A percentile compares a stretch with the other conserved stretches of the same genome.
Conservation (phyloP, 257 asterid species). For the Eustoma russellianum region DNA sequence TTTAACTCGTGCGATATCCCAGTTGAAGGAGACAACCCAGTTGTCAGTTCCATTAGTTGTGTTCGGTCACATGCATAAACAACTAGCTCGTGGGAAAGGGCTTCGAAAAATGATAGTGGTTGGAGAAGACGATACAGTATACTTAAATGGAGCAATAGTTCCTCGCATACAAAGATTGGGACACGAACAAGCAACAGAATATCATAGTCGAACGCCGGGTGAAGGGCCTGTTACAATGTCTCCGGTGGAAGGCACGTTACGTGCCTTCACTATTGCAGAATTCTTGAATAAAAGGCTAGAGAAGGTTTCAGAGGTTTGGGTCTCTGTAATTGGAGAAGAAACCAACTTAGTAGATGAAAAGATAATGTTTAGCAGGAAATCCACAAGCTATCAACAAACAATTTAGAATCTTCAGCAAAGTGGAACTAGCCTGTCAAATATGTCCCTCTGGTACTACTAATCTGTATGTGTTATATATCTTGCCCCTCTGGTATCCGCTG, state of each 20-base stretch:
- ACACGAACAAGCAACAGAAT: conserved; percentile 18
- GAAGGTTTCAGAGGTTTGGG: conserved; percentile 76
- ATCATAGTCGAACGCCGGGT: conserved; percentile 8
- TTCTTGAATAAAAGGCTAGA: conserved; percentile 42
- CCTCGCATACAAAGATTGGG: conserved; percentile 50
- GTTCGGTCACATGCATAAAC: conserved; percentile 95
- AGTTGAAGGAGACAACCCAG: conserved; percentile 43
- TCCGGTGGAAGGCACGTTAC: conserved; percentile 34
- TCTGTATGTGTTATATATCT: too few relatives aligned
- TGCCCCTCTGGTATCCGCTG: too few relatives aligned
- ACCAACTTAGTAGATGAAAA: conserved; percentile 40
- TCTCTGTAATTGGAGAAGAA: conserved; percentile 49
- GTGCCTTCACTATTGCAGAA: conserved; percentile 73
- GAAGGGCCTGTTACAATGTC: conserved; percentile 16
- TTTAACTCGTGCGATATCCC: conserved; percentile 61
- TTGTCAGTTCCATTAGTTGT: conserved; percentile 61
- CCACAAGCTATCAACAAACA: conserved; percentile 1
- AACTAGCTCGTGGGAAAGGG: conserved; percentile 56
- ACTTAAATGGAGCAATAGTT: conserved; percentile 80
- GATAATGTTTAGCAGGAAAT: conserved; percentile 26
- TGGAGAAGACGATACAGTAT: conserved; percentile 49
- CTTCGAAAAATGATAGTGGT: conserved; percentile 72
- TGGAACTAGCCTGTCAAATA: too few relatives aligned
- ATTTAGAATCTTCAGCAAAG: too few relatives aligned
- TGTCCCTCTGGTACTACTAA: too few relatives aligned